Evolutionary conservation across 169 alveolate genomes (phyloP).

Genomic region (Eimeria tenella): DNA sequence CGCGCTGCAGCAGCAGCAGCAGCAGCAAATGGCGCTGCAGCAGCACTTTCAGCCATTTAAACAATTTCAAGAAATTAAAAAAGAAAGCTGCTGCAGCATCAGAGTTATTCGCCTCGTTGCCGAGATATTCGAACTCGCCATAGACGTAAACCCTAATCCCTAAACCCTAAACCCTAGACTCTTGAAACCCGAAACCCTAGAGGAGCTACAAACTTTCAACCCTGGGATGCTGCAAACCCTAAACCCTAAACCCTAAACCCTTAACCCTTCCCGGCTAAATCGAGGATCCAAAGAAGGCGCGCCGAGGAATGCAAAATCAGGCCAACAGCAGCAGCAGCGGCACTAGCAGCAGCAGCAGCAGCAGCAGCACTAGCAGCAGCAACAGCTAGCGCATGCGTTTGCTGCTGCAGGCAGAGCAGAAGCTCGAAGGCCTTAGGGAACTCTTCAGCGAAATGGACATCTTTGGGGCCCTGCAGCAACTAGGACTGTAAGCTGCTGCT

Average conservation of each 20-base stretch:
- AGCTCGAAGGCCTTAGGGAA: not conserved
- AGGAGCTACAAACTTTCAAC: too few relatives aligned
- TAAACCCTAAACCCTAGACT: conserved; percentile 50
- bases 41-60: too few relatives aligned
- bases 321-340: not conserved
- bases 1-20: too few relatives aligned
- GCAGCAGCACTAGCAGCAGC: conserved; percentile 47
- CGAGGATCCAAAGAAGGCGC: too few relatives aligned
- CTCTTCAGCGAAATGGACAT: not conserved
- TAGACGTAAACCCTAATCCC: conserved; percentile 38
- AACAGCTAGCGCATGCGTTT: not conserved
- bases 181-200: conserved; percentile 1
- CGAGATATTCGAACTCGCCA: not conserved
- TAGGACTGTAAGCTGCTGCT: conserved; percentile 1
- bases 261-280: not conserved
- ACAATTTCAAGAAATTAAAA: too few relatives aligned
- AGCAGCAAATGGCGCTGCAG: too few relatives aligned
- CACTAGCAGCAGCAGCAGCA: conserved; percentile 28
- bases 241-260: conserved; percentile 51
- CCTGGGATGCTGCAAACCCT: not conserved
- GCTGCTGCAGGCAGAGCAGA: not conserved
- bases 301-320: not conserved
- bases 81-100: not conserved
- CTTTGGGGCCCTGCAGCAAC: not conserved
- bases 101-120: not conserved